These are phyloP conservation scores for Grosmannia clavigera DNA, from an alignment of 2,329 filamentous ascomycete species.

Conservation along the genomic window DNA sequence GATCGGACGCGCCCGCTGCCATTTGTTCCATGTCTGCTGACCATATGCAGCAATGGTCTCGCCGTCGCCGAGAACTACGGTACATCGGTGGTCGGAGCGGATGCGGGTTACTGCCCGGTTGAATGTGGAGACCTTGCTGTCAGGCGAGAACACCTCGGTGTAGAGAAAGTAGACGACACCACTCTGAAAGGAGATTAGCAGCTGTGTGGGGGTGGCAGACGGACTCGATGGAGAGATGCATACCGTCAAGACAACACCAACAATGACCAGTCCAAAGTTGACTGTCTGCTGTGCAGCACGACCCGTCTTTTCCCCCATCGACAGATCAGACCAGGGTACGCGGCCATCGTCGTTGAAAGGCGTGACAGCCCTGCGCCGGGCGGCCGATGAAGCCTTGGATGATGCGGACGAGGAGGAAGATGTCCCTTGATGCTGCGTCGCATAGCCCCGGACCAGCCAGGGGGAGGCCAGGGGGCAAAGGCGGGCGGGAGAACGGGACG, in stretches of 20 bases:
- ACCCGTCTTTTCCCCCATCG: slow-evolving; percentile 62
- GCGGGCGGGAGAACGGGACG: slow-evolving; percentile 11
- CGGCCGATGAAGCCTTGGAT: slow-evolving; percentile 21
- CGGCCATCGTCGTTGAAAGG: slow-evolving; percentile 76
- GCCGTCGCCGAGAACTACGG: slow-evolving; percentile 60
- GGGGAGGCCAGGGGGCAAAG: neutral
- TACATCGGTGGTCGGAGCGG: slow-evolving; percentile 57
- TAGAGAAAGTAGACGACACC: slow-evolving; percentile 71
- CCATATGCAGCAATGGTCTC: slow-evolving; percentile 72
- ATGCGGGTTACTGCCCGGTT: slow-evolving; percentile 75
- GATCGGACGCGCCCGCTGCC: slow-evolving; percentile 55
- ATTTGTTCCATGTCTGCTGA: slow-evolving; percentile 69
- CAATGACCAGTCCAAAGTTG: slow-evolving; percentile 68
- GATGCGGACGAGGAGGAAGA: neutral
- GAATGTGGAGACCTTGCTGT: slow-evolving; percentile 79
- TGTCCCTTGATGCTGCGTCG: slow-evolving; percentile 41
- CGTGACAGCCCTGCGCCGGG: slow-evolving; percentile 60
- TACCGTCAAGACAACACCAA: slow-evolving; percentile 67
- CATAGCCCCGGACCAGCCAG: slow-evolving; percentile 28
- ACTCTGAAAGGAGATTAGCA: slow-evolving; percentile 33
- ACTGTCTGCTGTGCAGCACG: slow-evolving; percentile 82
- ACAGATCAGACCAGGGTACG: slow-evolving; percentile 70
- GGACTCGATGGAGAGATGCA: slow-evolving; percentile 13
- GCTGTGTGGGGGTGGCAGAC: neutral
- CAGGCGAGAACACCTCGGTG: slow-evolving; percentile 69